A percentile compares a stretch with the other conserved stretches of the same genome.
Evolutionary conservation across 2,329 filamentous ascomycete genomes (phyloP).

Genomic region (Aspergillus pseudonomiae): DNA sequence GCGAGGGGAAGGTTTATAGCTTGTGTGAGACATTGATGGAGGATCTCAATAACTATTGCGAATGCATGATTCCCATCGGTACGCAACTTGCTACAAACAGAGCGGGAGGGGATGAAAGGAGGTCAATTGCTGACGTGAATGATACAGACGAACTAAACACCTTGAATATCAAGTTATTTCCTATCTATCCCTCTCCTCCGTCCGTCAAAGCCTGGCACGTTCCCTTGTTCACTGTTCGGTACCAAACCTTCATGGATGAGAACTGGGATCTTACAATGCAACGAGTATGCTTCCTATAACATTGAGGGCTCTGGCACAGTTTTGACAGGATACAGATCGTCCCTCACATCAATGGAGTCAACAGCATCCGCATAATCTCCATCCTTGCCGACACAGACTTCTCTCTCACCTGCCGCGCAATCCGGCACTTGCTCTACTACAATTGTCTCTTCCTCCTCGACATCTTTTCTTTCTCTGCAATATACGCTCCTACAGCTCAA

Average conservation of each 20-base stretch:
- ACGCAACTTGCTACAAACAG: conserved; percentile 36
- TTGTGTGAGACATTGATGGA: conserved; percentile 86
- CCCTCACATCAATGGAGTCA: conserved; percentile 85
- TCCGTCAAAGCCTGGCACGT: conserved; percentile 87
- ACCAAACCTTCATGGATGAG: conserved; percentile 55
- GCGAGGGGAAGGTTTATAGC: conserved; percentile 60
- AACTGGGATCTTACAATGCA: conserved; percentile 60
- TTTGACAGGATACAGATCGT: conserved; percentile 61
- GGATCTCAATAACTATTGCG: conserved; percentile 94
- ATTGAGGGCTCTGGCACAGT: background rate
- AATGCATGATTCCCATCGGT: conserved; percentile 98
- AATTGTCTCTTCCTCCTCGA: conserved; percentile 88
- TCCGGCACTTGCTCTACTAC: conserved; percentile 91
- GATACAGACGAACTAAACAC: conserved; percentile 82
- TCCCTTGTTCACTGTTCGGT: conserved; percentile 69
- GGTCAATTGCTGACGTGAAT: conserved; percentile 13
- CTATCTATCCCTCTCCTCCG: conserved; percentile 74
- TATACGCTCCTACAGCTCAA: conserved; percentile 81
- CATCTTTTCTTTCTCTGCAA: conserved; percentile 90
- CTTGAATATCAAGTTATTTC: conserved; percentile 94
- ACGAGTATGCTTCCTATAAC: conserved; percentile 36
- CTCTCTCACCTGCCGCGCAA: conserved; percentile 79
- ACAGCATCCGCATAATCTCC: conserved; percentile 85
- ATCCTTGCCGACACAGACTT: conserved; percentile 83
- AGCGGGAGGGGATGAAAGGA: background rate